These are phyloP conservation scores for Trametes cubensis DNA, from an alignment of 768 basidiomycete species.

Conservation along the genomic window DNA sequence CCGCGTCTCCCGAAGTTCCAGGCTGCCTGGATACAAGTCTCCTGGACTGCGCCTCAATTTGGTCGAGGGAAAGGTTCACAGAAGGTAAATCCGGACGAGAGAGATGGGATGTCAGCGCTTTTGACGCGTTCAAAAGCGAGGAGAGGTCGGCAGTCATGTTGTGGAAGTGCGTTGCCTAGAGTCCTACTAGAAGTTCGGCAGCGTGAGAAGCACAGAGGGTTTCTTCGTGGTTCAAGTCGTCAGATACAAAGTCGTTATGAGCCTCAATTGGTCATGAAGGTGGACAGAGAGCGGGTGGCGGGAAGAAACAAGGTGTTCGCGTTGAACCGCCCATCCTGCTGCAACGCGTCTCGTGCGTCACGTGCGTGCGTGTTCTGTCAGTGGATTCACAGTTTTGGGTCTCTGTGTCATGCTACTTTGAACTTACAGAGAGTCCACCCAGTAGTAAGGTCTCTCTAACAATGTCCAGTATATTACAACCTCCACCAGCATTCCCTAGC, in stretches of 20 bases:
- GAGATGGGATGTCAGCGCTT: conserved; percentile 75
- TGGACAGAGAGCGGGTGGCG: neutral
- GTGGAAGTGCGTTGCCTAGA: neutral
- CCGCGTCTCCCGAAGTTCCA: conserved; percentile 61
- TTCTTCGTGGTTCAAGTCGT: neutral
- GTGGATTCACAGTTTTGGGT: too few species aligned
- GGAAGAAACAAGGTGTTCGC: conserved; percentile 17
- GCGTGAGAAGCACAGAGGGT: too few species aligned
- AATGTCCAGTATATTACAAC: conserved; percentile 19
- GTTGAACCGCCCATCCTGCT: neutral
- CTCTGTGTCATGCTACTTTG: neutral
- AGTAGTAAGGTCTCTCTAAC: too few species aligned
- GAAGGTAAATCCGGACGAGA: conserved; percentile 82
- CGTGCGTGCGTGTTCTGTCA: conserved; percentile 2
- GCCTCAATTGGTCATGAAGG: neutral
- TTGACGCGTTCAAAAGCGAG: conserved; percentile 70
- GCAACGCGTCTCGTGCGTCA: conserved; percentile 15
- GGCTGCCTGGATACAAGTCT: conserved; percentile 77
- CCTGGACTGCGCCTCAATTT: conserved; percentile 92
- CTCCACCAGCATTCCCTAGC: conserved; percentile 1
- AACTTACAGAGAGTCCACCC: too few species aligned
- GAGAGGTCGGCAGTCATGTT: conserved; percentile 57
- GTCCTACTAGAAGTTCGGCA: neutral
- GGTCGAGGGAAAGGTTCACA: conserved; percentile 88
- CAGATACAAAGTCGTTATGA: neutral